phyloP scores from a whole-genome alignment of 768 basidiomycete species.

The Lepiota brunneoincarnata region DNA sequence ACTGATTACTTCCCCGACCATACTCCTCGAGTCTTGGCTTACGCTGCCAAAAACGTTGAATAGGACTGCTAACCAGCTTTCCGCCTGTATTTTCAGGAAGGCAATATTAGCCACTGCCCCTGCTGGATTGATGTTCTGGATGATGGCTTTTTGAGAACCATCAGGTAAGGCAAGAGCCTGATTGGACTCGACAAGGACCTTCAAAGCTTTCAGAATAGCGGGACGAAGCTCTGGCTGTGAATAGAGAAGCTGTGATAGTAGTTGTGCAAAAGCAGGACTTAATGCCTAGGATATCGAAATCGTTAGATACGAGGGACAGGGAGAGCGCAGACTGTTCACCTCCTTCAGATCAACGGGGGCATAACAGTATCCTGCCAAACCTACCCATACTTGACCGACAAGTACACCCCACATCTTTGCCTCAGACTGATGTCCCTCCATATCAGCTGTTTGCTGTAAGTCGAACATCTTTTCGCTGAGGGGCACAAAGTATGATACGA shows the following conservation, averaged over 20 bases:
- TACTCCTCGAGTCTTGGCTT: constrained; percentile 66
- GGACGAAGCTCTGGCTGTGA: constrained; percentile 81
- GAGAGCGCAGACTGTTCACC: constrained; percentile 33
- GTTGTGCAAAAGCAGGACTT: constrained; percentile 73
- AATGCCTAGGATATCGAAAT: constrained; percentile 54
- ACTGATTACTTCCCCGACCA: constrained; percentile 85
- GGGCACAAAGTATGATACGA: constrained; percentile 88
- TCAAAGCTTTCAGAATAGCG: constrained; percentile 78
- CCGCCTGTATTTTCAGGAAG: constrained; percentile 73
- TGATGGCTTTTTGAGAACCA: constrained; percentile 17
- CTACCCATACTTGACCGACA: constrained; percentile 90
- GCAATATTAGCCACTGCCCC: constrained; percentile 66
- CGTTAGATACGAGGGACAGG: background rate
- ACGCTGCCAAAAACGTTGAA: constrained; percentile 96
- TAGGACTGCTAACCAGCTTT: constrained; percentile 92
- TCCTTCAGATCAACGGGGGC: constrained; percentile 70
- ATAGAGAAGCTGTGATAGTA: constrained; percentile 94
- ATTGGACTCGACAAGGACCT: constrained; percentile 80
- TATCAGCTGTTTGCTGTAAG: constrained; percentile 76
- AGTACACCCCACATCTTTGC: constrained; percentile 96
- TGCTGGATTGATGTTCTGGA: constrained; percentile 49
- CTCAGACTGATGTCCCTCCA: constrained; percentile 71
- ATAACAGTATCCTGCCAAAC: constrained; percentile 88
- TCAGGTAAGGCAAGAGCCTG: constrained; percentile 33
- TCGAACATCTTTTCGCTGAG: constrained; percentile 93